phyloP scores from a whole-genome alignment of 2,329 filamentous ascomycete species.

The Sporothrix euskadiensis region DNA sequence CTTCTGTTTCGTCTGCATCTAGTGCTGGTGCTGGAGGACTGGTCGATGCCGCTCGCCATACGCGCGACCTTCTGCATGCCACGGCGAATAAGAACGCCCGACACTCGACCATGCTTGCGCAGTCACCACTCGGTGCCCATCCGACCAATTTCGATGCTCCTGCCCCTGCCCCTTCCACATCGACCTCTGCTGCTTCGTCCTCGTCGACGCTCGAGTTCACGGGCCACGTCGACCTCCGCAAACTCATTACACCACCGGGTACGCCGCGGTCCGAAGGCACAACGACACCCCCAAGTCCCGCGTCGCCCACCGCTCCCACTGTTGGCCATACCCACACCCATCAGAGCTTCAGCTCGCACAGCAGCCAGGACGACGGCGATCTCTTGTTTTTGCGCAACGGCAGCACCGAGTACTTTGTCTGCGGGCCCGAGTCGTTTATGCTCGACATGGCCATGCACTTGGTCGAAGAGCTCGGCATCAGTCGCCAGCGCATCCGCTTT shows the following conservation, averaged over 20 bases:
- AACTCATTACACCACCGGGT: conserved; percentile 37
- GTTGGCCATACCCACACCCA: conserved; percentile 22
- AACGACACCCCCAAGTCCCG: conserved; percentile 13
- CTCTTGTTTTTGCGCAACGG: conserved; percentile 50
- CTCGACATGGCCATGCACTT: conserved; percentile 50
- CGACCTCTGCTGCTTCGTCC: not conserved
- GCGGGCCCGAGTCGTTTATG: conserved; percentile 58
- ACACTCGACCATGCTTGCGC: conserved; percentile 1
- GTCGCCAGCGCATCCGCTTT: conserved; percentile 45
- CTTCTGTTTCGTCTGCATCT: not conserved
- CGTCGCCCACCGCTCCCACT: conserved; percentile 25
- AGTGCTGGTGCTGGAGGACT: too few species aligned
- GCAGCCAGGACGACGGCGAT: conserved; percentile 36
- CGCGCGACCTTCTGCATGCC: conserved; percentile 24
- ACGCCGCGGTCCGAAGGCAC: conserved; percentile 20
- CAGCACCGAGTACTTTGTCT: conserved; percentile 56
- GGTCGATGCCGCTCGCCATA: not conserved
- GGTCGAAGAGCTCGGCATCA: conserved; percentile 43
- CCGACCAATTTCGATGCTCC: conserved; percentile 37
- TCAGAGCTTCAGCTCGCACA: conserved; percentile 51
- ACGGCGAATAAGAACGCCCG: conserved; percentile 14
- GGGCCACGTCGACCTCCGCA: conserved; percentile 50
- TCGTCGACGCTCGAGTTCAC: conserved; percentile 48
- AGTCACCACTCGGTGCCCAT: conserved; percentile 16
- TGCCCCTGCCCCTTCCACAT: conserved; percentile 36